Conservation (phyloP, 345 rosid genomes). For the Gossypium herbaceum region DNA sequence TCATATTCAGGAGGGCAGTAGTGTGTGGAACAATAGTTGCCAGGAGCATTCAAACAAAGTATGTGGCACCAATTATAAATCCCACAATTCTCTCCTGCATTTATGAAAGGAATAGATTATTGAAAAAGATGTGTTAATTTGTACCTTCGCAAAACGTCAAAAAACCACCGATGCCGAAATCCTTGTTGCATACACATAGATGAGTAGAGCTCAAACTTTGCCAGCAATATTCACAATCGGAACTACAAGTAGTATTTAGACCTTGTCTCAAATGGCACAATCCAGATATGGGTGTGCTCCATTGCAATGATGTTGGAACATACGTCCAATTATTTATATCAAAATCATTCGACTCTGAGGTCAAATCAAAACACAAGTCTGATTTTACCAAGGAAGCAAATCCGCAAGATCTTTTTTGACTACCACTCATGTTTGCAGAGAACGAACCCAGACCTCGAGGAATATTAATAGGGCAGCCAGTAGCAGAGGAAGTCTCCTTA, state of each 20-base stretch:
- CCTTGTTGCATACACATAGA: not conserved
- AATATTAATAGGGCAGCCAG: not conserved
- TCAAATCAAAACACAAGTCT: not conserved
- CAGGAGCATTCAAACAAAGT: not conserved
- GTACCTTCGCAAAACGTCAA: not conserved
- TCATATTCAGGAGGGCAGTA: not conserved
- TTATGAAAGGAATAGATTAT: not conserved
- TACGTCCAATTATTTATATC: not conserved
- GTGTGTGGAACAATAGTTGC: not conserved
- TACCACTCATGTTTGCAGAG: not conserved
- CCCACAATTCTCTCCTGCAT: not conserved
- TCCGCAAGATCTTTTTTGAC: not conserved
- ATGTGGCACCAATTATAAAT: not conserved
- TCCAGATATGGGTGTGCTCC: not conserved
- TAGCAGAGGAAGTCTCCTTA: not conserved
- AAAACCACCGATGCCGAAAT: not conserved
- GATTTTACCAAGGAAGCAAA: not conserved
- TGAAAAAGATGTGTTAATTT: not conserved
- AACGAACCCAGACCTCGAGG: not conserved
- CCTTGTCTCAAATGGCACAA: not conserved
- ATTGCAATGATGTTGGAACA: not conserved
- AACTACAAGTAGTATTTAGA: not conserved
- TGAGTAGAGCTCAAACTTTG: not conserved
- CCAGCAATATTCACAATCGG: not conserved
- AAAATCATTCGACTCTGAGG: not conserved